Evolutionary conservation across 2,329 filamentous ascomycete species (phyloP), one percentile per base, ranked within the genome.

Genomic region (Diaporthe humulicola): DNA sequence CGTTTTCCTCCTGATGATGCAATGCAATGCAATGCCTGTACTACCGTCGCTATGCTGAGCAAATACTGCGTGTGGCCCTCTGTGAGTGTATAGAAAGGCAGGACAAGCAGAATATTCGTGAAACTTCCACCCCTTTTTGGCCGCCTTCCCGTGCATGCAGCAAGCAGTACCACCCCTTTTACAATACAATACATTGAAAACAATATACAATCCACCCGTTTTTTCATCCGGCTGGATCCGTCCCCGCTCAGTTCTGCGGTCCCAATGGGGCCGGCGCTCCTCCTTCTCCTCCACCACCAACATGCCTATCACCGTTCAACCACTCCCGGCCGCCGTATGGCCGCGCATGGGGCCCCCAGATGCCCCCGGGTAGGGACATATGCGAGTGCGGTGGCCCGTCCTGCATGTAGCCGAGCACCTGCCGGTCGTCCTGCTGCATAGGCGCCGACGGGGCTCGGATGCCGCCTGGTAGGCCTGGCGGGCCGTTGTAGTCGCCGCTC

Each of bases 41-140:
- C 70, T 19, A 33, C 70, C 70, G 70, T 72, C 70, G 70, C 70
- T 72, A 72, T 72, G 70, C 70, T 64, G 38, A 52, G 38, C 30
- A 45, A 36, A 12, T 33, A 22, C 64, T 54, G 45, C 25, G 42
- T 30, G 38, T 36, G 25, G 36, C 30, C 36, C n/a, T 48, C 22
- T 36, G 48, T 38, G 33, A 38, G 33, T 69, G 45, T 52, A 50
- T 50, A 25, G 64, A 38, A 52, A 33, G 64, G 33, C n/a, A 19
- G 25, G 40, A 36, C 8, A 15, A 61, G 38, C 36, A 64, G 64
- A 40, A 38, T n/a, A n/a, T 54, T 12, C 33, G 33, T 69, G 15
- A 69, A n/a, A 28, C 17, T 40, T 38, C 48, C 33, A n/a, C 30
- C 9, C 7, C n/a, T 1, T 9, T 48, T 50, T 38, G 10, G 48